Evolutionary conservation across 257 asterid species (phyloP).

Genomic region (Datura wrightii): DNA sequence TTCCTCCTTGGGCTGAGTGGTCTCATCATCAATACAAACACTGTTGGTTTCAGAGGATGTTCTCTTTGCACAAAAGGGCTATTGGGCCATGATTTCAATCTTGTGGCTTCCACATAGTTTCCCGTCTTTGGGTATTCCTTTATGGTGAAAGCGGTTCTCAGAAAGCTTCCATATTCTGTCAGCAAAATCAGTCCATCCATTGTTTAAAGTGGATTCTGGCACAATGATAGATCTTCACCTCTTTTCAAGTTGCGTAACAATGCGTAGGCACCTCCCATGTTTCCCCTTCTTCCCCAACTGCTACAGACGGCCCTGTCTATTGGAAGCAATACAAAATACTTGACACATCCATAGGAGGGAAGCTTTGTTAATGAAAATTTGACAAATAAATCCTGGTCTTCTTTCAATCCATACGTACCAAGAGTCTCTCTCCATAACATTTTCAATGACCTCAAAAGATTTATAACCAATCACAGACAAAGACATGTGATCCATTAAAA

Average conservation of each 20-base stretch:
- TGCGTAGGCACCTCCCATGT: neutral
- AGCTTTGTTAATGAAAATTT: no score
- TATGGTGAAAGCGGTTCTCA: no score
- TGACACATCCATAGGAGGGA: neutral
- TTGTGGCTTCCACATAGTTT: no score
- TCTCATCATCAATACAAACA: no score
- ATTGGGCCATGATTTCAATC: no score
- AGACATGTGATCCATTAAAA: neutral
- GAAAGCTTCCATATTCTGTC: no score
- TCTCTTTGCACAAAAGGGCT: no score
- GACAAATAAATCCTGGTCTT: neutral
- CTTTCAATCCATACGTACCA: neutral
- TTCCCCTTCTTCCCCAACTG: neutral
- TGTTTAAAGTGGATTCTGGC: neutral
- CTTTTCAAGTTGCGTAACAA: neutral
- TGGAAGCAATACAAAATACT: neutral
- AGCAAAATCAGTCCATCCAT: neutral
- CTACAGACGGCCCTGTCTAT: neutral
- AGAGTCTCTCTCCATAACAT: neutral
- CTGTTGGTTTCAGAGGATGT: no score
- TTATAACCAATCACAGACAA: neutral
- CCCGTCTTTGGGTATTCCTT: no score
- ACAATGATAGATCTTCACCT: neutral
- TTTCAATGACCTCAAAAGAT: neutral
- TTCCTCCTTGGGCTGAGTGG: no score